Conservation (phyloP, 768 basidiomycete species). For the Rossbeevera mucosa region DNA sequence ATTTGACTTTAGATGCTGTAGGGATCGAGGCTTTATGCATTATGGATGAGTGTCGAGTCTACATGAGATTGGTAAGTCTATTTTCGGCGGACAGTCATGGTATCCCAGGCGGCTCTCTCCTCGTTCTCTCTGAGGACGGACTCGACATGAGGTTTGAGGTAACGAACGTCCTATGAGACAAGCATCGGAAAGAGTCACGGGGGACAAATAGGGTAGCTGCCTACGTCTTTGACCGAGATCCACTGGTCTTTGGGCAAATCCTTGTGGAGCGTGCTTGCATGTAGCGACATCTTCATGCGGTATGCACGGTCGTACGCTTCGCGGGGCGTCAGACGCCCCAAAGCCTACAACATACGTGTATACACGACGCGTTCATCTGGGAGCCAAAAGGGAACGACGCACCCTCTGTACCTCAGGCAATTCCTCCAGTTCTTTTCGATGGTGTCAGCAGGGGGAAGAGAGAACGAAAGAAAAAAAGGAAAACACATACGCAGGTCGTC, state of each 20-base stretch:
- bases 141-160: constrained; percentile 74
- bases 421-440: constrained; percentile 66
- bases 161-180: constrained; percentile 71
- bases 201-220: constrained; percentile 16
- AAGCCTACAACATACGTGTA: constrained; percentile 64
- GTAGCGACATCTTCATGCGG: constrained; percentile 78
- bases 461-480: too few species aligned
- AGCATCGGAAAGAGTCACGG: constrained; percentile 9
- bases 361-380: constrained; percentile 2
- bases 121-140: constrained; percentile 69
- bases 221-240: constrained; percentile 71
- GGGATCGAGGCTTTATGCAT: constrained; percentile 10
- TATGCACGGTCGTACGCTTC: constrained; percentile 88
- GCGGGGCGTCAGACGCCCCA: constrained; percentile 71
- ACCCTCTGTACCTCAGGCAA: constrained; percentile 74
- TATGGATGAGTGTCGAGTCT: constrained; percentile 23
- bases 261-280: constrained; percentile 73
- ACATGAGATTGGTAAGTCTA: constrained; percentile 36
- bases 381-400: constrained; percentile 33
- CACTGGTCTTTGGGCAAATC: constrained; percentile 79
- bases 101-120: constrained; percentile 83
- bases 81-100: constrained; percentile 63
- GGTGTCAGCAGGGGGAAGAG: too few species aligned
- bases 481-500: constrained; percentile 86
- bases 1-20: not conserved